Evolutionary conservation across 176 grass and related monocot species (phyloP).

Genomic region (Raddia distichophylla): DNA sequence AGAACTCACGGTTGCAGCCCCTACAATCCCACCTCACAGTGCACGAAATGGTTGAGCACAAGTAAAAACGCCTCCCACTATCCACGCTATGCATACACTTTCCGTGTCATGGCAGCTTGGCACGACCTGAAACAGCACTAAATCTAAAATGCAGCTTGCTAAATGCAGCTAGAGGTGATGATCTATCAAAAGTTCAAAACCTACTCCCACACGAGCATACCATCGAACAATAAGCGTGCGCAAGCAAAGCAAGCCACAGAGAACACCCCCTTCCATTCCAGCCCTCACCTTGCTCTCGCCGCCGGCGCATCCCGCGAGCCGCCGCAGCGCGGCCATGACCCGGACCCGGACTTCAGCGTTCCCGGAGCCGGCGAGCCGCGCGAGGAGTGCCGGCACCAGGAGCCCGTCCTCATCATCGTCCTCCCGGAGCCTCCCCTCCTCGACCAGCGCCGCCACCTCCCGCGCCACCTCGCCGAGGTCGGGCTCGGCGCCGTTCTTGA

Average conservation of each 20-base stretch:
- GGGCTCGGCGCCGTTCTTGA: slow-evolving; percentile 50
- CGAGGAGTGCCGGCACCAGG: slow-evolving; percentile 54
- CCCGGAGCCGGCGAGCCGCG: slow-evolving; percentile 42
- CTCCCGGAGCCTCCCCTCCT: slow-evolving; percentile 47
- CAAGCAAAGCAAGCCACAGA: not conserved
- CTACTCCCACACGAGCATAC: not conserved
- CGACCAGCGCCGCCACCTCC: slow-evolving; percentile 47
- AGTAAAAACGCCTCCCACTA: not conserved
- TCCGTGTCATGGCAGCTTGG: not conserved
- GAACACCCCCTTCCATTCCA: not conserved
- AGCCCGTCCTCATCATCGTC: slow-evolving; percentile 59
- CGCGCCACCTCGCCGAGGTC: slow-evolving; percentile 44
- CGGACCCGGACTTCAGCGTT: slow-evolving; percentile 51
- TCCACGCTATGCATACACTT: not conserved
- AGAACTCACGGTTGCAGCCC: not conserved
- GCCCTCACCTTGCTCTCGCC: slow-evolving; percentile 64
- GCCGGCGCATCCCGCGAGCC: slow-evolving; percentile 41
- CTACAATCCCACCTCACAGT: not conserved
- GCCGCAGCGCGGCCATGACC: slow-evolving; percentile 58
- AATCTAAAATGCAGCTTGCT: not conserved
- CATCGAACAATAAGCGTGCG: slow-evolving; percentile 8
- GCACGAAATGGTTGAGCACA: not conserved
- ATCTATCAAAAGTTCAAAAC: not conserved
- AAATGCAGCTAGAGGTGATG: slow-evolving; percentile 3
- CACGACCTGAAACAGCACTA: not conserved